A percentile compares a stretch with the other conserved stretches of the same genome.
Evolutionary conservation across 169 alveolate genomes (phyloP).

Genomic region (Cryptosporidium bovis): DNA sequence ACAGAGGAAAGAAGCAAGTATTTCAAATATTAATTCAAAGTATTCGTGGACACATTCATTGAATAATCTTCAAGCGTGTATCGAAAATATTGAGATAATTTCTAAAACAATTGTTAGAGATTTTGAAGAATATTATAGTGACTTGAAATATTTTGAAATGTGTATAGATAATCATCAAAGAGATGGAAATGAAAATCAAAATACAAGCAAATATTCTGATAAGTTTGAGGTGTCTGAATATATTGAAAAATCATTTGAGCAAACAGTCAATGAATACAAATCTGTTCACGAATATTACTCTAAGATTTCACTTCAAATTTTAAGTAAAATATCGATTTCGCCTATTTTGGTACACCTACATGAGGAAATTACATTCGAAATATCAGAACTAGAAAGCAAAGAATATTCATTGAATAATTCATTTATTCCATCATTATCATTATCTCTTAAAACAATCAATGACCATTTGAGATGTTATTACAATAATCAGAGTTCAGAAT

Average conservation of each 20-base stretch:
- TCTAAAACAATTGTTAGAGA: conserved; percentile 32
- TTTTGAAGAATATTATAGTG: conserved; percentile 21
- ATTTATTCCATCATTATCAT: conserved; percentile 42
- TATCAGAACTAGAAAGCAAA: conserved; percentile 59
- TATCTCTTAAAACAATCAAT: conserved; percentile 49
- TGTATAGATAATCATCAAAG: background rate
- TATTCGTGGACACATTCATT: conserved; percentile 70
- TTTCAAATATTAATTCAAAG: conserved; percentile 24
- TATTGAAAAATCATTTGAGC: conserved; percentile 27
- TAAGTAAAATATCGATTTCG: conserved; percentile 61
- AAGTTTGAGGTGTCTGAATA: conserved; percentile 4
- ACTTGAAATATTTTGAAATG: conserved; percentile 11
- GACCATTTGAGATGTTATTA: conserved; percentile 55
- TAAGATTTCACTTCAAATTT: conserved; percentile 58
- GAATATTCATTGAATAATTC: conserved; percentile 58
- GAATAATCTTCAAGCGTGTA: conserved; percentile 64
- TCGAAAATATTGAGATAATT: conserved; percentile 61
- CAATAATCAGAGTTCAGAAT: conserved; percentile 54
- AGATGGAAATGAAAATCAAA: background rate
- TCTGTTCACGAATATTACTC: conserved; percentile 49
- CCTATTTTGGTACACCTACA: conserved; percentile 48
- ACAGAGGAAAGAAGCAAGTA: conserved; percentile 21
- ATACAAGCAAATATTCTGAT: background rate
- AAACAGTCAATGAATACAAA: conserved; percentile 31
- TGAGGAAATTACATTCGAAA: conserved; percentile 44